A percentile compares a stretch with the other conserved stretches of the same genome.
Conservation (phyloP, 768 basidiomycete genomes). For the Agrocybe chaxingu region DNA sequence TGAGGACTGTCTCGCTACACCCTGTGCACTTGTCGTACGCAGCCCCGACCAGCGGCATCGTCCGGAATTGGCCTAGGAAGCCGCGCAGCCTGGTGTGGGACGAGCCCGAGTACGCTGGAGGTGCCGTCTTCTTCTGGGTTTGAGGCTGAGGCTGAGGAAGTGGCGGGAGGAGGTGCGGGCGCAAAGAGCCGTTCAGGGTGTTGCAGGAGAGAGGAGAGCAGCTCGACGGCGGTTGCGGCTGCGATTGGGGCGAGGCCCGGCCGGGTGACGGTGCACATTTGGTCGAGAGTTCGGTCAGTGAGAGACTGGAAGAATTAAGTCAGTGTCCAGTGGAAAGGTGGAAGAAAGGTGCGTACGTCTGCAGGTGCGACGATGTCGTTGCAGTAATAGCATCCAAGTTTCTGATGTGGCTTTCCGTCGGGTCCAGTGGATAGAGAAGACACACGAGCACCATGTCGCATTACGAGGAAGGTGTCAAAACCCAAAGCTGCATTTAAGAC, state of each 20-base stretch:
- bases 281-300: slow-evolving; percentile 92
- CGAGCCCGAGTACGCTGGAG: slow-evolving; percentile 69
- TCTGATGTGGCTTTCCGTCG: slow-evolving; percentile 26
- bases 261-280: slow-evolving; percentile 98
- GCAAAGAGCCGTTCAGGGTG: slow-evolving; percentile 74
- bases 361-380: slow-evolving; percentile 97
- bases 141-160: slow-evolving; percentile 20
- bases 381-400: slow-evolving; percentile 95
- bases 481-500: slow-evolving; percentile 94
- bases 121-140: slow-evolving; percentile 28
- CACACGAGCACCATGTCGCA: slow-evolving; percentile 84
- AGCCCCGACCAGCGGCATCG: slow-evolving; percentile 78
- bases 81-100: slow-evolving; percentile 94
- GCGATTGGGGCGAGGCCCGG: slow-evolving; percentile 95
- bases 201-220: slow-evolving; percentile 84
- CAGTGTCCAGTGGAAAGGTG: slow-evolving; percentile 16
- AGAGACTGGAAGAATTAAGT: slow-evolving; percentile 28
- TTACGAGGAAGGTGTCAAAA: slow-evolving; percentile 94
- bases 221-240: slow-evolving; percentile 86
- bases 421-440: slow-evolving; percentile 23
- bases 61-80: slow-evolving; percentile 83
- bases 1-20: slow-evolving; percentile 77
- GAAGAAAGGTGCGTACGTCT: slow-evolving; percentile 53
- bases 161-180: slow-evolving; percentile 59
- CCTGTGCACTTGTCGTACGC: slow-evolving; percentile 90